Evolutionary conservation across 352 stramenopile species (phyloP).

Genomic region (Phytopythium vexans): DNA sequence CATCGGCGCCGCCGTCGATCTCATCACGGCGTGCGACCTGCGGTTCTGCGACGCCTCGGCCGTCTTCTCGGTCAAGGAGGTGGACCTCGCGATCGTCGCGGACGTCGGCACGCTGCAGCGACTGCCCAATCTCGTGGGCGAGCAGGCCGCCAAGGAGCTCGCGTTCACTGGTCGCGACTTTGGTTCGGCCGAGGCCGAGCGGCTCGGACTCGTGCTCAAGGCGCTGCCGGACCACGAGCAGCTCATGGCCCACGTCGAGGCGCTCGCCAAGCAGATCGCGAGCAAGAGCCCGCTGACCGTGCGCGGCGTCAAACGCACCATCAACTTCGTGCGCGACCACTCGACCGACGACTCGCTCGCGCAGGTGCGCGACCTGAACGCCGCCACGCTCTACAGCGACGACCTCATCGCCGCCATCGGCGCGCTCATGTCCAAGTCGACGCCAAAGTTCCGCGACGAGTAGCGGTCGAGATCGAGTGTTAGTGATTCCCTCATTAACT

Average conservation of each 20-base stretch:
- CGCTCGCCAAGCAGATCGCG: constrained; percentile 63
- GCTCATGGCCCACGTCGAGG: constrained; percentile 48
- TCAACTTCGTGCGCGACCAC: constrained; percentile 87
- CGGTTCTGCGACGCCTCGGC: constrained; percentile 82
- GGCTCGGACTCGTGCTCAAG: constrained; percentile 76
- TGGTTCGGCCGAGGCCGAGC: constrained; percentile 67
- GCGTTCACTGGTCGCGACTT: constrained; percentile 84
- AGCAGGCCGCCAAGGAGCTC: constrained; percentile 83
- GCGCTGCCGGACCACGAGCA: constrained; percentile 55
- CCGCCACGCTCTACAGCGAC: constrained; percentile 80
- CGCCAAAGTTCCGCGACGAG: constrained; percentile 63
- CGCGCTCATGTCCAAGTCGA: constrained; percentile 64
- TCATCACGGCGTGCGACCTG: constrained; percentile 85
- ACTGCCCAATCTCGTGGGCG: constrained; percentile 79
- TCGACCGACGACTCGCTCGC: constrained; percentile 68
- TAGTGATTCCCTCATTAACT: too few relatives aligned
- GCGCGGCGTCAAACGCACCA: constrained; percentile 85
- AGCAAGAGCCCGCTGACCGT: constrained; percentile 85
- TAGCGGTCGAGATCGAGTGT: constrained; percentile 15
- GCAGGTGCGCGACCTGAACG: constrained; percentile 85
- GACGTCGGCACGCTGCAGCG: constrained; percentile 88
- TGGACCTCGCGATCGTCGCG: constrained; percentile 87
- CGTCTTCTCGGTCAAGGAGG: constrained; percentile 85
- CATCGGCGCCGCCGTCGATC: constrained; percentile 85
- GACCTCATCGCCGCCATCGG: constrained; percentile 78